Evolutionary conservation across 139 green algal genomes (phyloP), one percentile per base, ranked within the genome.

Genomic region (Chlamydomonas incerta): DNA sequence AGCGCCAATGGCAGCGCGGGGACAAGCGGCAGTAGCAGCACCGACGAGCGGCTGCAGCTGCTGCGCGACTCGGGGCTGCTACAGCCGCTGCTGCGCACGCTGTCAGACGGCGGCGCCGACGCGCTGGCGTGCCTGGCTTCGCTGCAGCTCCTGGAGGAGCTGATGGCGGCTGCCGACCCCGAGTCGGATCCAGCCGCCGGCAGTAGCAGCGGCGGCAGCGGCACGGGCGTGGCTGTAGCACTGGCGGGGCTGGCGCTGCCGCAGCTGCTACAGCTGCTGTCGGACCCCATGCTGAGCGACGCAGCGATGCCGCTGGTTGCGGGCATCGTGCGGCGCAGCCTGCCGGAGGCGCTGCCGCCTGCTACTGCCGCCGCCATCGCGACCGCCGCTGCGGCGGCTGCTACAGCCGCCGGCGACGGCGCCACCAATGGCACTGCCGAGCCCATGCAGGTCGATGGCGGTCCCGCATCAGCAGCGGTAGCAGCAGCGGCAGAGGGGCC

Each of bases 251-350:
- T 88, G 37, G 74, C 83, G 58, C 60, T 90, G 60, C 87, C 85
- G 60, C 87, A 82, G 80, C 41, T 82, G 33, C 69, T 90, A 71
- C 13, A 34, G 33, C 47, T 60, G 68, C 46, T 88, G 46, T 57
- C 85, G 50, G 75, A 86, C 9, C 81, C 85, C 5, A 37, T 35
- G 15, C 71, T 86, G 18, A n/a, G 74, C 2, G 73, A 86, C 11
- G 87, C 81, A 0, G 87, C 87, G 0, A 35, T 90, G 67, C 74
- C 87, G 14, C 70, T 88, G 57, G 87, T 86, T 0, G 82, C 87
- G 18, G 66, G 47, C 13, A 86, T 86, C 50, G n/a, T 86, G 9
- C 80, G 37, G 34, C 67, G 55, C 13, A 58, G 20, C 55, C 52
- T 86, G 50, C 74, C 85, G 1, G 67, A 81, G 33, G 81, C 75